Evolutionary conservation across 129 eudicot genomes (phyloP).

Genomic region (Chrysanthemum seticuspe): DNA sequence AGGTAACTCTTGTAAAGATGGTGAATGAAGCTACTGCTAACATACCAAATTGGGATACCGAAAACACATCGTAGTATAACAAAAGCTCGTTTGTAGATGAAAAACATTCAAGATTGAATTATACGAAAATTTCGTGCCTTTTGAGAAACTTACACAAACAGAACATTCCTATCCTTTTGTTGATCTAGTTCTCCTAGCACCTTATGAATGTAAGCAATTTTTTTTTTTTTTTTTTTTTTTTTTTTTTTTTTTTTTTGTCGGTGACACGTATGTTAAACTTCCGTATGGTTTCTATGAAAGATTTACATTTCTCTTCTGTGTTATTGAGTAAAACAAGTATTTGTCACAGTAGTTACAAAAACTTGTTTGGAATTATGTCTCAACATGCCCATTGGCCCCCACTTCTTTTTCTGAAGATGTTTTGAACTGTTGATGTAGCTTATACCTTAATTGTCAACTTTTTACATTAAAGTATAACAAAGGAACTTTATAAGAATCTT

Average conservation of each 20-base stretch:
- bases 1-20: constrained; percentile 69
- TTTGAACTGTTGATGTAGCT: too few relatives aligned
- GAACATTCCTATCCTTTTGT: constrained; percentile 11
- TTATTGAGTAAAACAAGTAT: neutral
- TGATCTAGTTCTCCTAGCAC: neutral
- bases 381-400: neutral
- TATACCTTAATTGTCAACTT: too few relatives aligned
- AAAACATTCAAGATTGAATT: constrained; percentile 15
- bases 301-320: neutral
- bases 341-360: neutral
- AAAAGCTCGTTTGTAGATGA: constrained; percentile 6
- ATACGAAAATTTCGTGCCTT: constrained; percentile 15
- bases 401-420: neutral
- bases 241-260: constrained; percentile 5
- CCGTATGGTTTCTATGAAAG: constrained; percentile 1
- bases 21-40: constrained; percentile 80
- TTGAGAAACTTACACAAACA: constrained; percentile 17
- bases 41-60: constrained; percentile 61
- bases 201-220: constrained; percentile 17
- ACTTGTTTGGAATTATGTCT: neutral
- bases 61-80: neutral
- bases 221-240: too few relatives aligned
- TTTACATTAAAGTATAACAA: too few relatives aligned
- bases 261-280: neutral
- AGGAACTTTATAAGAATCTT: too few relatives aligned